Evolutionary conservation across 768 basidiomycete species (phyloP).

Genomic region (Pilatotrama ljubarskyi): DNA sequence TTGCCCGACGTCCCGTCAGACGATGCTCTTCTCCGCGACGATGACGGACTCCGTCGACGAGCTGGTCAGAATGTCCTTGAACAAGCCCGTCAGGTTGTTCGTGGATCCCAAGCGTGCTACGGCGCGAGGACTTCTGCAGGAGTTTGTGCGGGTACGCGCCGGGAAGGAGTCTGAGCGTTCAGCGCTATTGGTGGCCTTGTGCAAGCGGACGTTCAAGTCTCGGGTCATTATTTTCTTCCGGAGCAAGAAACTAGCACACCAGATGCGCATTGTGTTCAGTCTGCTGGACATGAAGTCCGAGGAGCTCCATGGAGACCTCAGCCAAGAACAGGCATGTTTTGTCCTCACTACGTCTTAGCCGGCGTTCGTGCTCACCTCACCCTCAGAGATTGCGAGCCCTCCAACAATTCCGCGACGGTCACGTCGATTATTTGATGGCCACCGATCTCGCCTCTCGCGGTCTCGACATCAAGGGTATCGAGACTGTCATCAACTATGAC

Average conservation of each 20-base stretch:
- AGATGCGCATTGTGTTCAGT: constrained; percentile 92
- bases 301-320: constrained; percentile 93
- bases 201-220: constrained; percentile 83
- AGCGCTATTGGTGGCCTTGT: constrained; percentile 75
- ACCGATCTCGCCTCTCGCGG: constrained; percentile 96
- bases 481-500: constrained; percentile 98
- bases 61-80: constrained; percentile 87
- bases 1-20: constrained; percentile 87
- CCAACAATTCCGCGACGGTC: constrained; percentile 82
- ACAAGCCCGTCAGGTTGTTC: constrained; percentile 91
- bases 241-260: constrained; percentile 96
- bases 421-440: constrained; percentile 91
- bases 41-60: constrained; percentile 98
- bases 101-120: constrained; percentile 92
- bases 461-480: constrained; percentile 95
- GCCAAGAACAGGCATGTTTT: constrained; percentile 83
- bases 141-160: constrained; percentile 90
- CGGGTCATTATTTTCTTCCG: constrained; percentile 91
- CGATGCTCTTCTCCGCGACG: constrained; percentile 98
- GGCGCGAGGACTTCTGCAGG: constrained; percentile 85
- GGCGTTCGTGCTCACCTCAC: not conserved
- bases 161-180: constrained; percentile 77
- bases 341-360: constrained; percentile 17
- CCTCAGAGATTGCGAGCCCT: constrained; percentile 81
- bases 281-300: constrained; percentile 86